Percentiles rank a stretch among this genome's conserved stretches.
phyloP scores from a whole-genome alignment of 495 filamentous ascomycete genomes.

The Hyaloscypha bicolor region DNA sequence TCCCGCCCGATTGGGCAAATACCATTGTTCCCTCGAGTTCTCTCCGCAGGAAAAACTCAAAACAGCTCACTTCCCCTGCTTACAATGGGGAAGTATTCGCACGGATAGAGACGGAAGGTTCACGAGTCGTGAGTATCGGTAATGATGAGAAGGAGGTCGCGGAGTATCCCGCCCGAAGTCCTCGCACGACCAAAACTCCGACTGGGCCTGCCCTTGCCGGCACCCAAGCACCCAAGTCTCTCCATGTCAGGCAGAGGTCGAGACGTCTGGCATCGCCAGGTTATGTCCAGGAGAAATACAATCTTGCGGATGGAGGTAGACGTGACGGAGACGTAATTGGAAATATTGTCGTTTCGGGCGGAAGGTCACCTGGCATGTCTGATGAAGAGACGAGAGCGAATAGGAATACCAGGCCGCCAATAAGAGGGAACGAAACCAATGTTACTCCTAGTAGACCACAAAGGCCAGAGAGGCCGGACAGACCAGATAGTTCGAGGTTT shows the following conservation, averaged over 20 bases:
- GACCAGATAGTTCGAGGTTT: neutral
- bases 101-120: neutral
- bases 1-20: neutral
- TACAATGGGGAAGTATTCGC: neutral
- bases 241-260: neutral
- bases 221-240: neutral
- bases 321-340: neutral
- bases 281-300: neutral
- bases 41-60: neutral
- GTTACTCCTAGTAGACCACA: neutral
- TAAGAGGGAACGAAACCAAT: neutral
- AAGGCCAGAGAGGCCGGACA: neutral
- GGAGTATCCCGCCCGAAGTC: neutral
- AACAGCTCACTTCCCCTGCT: neutral
- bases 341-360: neutral
- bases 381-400: neutral
- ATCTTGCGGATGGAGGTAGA: neutral
- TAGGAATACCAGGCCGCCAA: neutral
- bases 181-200: neutral
- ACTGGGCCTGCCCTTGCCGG: neutral
- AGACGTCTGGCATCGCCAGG: neutral
- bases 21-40: neutral
- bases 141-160: neutral
- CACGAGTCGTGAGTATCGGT: neutral
- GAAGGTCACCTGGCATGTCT: neutral